Percentiles rank a stretch among this genome's conserved stretches.
Evolutionary conservation across 805 yeast genomes (phyloP).

Genomic region (Clavispora carvajalis): DNA sequence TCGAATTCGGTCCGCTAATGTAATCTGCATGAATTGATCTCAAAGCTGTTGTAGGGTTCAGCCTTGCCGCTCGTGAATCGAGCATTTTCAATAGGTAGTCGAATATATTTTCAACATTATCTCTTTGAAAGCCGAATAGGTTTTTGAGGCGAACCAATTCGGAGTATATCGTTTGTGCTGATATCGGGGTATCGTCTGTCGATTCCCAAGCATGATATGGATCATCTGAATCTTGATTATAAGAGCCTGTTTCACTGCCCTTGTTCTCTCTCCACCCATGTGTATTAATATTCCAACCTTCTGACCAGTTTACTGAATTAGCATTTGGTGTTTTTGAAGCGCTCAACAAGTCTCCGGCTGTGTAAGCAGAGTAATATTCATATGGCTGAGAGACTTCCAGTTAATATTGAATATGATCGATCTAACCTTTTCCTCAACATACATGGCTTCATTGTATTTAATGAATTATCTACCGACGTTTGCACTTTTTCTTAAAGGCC

Average conservation of each 20-base stretch:
- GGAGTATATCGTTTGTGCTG: conserved; percentile 49
- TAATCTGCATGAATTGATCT: conserved; percentile 65
- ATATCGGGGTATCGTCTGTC: conserved; percentile 40
- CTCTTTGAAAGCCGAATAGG: conserved; percentile 65
- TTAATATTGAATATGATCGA: not conserved
- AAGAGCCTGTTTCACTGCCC: not conserved
- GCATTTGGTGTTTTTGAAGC: not conserved
- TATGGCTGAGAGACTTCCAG: not conserved
- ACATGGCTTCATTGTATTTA: not conserved
- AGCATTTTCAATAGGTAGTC: conserved; percentile 24
- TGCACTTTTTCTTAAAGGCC: too few species aligned
- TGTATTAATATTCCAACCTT: not conserved
- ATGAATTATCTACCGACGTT: too few species aligned
- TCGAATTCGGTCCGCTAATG: conserved; percentile 65
- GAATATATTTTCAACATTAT: conserved; percentile 61
- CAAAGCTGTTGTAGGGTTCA: conserved; percentile 52
- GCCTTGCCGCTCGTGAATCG: conserved; percentile 46
- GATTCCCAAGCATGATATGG: conserved; percentile 54
- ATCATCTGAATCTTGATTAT: not conserved
- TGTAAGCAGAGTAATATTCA: not conserved
- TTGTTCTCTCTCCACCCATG: not conserved
- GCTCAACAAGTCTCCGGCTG: not conserved
- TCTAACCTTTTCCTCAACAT: not conserved
- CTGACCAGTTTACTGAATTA: conserved; percentile 1
- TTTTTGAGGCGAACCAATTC: conserved; percentile 48